Conservation (phyloP, 257 asterid species). For the Fraxinus cuspidata region DNA sequence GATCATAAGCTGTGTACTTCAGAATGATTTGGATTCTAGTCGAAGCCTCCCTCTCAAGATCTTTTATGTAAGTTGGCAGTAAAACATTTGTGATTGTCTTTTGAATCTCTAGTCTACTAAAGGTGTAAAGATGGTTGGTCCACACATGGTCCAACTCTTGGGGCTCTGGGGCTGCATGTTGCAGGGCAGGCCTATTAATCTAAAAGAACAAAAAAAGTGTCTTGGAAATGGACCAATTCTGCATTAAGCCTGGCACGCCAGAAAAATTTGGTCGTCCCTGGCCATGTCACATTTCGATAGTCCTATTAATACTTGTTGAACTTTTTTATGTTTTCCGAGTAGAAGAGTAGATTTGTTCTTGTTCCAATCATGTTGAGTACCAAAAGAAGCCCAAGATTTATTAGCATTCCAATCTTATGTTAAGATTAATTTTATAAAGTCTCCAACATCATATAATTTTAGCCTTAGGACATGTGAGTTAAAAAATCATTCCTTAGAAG, state of each 20-base stretch:
- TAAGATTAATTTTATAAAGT: background rate
- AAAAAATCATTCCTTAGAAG: background rate
- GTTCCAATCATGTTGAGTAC: background rate
- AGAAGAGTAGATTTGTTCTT: background rate
- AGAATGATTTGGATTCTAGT: slow-evolving; percentile 49
- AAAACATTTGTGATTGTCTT: slow-evolving; percentile 6
- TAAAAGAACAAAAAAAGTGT: background rate
- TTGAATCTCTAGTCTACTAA: background rate
- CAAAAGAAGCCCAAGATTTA: background rate
- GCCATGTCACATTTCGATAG: too few relatives aligned
- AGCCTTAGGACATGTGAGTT: background rate
- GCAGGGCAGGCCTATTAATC: background rate
- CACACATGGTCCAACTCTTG: background rate
- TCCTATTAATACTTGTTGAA: background rate
- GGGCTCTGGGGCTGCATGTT: too few relatives aligned
- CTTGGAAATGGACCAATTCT: background rate
- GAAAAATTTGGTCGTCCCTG: background rate
- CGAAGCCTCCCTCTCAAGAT: slow-evolving; percentile 39
- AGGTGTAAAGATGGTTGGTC: background rate
- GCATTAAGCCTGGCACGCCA: background rate
- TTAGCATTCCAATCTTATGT: background rate
- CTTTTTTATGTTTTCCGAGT: background rate
- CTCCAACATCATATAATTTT: background rate
- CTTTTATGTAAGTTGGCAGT: slow-evolving; percentile 59
- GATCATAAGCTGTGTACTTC: slow-evolving; percentile 40